phyloP scores from a whole-genome alignment of 768 basidiomycete genomes.

The Agrocybe pediades region DNA sequence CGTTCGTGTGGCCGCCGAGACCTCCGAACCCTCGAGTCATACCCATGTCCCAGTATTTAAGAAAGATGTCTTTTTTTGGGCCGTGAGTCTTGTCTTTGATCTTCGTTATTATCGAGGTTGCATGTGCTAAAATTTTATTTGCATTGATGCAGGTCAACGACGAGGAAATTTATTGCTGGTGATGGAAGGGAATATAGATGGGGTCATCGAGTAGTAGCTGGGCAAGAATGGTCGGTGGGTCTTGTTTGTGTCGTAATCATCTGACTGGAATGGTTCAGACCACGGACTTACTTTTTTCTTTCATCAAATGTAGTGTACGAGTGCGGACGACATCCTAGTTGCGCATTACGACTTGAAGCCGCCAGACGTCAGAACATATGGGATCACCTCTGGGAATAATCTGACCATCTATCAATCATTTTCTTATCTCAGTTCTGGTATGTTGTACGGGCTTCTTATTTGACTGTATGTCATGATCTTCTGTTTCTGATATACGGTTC shows the following conservation, averaged over 20 bases:
- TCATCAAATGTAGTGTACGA: conserved; percentile 46
- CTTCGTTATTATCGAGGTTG: background rate
- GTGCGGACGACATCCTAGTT: conserved; percentile 53
- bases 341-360: conserved; percentile 69
- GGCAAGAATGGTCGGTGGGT: conserved; percentile 79
- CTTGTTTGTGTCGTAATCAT: background rate
- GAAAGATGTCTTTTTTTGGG: conserved; percentile 64
- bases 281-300: background rate
- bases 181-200: conserved; percentile 75
- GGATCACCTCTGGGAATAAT: conserved; percentile 58
- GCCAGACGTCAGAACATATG: conserved; percentile 53
- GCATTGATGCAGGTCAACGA: conserved; percentile 54
- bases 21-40: conserved; percentile 42
- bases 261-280: background rate
- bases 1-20: conserved; percentile 47
- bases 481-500: too few species aligned
- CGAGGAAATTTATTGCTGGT: conserved; percentile 66
- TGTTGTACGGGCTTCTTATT: background rate
- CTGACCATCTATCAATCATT: conserved; percentile 61
- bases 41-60: conserved; percentile 66
- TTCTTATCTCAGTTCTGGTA: conserved; percentile 55
- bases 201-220: conserved; percentile 53
- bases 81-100: conserved; percentile 49
- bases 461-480: conserved; percentile 1
- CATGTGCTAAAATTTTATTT: too few species aligned